Conservation (phyloP, 192 early-diverging fungal species). For the Rhizophagus sp. region DNA sequence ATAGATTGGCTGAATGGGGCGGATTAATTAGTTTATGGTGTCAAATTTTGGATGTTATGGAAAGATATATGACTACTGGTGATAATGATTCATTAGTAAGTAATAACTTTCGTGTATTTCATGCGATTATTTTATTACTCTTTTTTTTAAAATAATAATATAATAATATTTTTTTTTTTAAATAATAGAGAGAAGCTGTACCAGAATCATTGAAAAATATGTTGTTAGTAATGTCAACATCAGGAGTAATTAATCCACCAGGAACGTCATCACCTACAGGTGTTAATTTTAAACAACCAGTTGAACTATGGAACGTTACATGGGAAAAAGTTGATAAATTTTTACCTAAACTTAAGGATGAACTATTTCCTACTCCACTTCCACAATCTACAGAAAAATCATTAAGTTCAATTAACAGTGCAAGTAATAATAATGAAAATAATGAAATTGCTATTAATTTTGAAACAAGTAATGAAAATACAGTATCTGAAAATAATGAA, state of each 20-base stretch:
- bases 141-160: too few relatives aligned
- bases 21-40: constrained; percentile 65
- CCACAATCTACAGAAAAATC: neutral
- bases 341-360: constrained; percentile 62
- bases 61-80: constrained; percentile 60
- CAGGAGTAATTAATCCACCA: constrained; percentile 55
- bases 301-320: constrained; percentile 68
- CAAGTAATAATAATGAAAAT: neutral
- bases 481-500: too few relatives aligned
- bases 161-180: too few relatives aligned
- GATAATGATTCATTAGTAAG: constrained; percentile 61
- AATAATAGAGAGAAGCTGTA: constrained; percentile 65
- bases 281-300: neutral
- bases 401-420: neutral
- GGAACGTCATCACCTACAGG: neutral
- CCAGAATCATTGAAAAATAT: constrained; percentile 81
- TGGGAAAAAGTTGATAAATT: constrained; percentile 66
- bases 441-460: neutral
- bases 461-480: neutral
- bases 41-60: constrained; percentile 65
- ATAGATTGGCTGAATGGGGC: constrained; percentile 52
- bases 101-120: neutral
- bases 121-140: too few relatives aligned
- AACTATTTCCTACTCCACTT: neutral
- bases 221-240: constrained; percentile 77